Evolutionary conservation across 768 basidiomycete genomes (phyloP), one percentile per base, ranked within the genome.

Genomic region (Suillus alpinus): DNA sequence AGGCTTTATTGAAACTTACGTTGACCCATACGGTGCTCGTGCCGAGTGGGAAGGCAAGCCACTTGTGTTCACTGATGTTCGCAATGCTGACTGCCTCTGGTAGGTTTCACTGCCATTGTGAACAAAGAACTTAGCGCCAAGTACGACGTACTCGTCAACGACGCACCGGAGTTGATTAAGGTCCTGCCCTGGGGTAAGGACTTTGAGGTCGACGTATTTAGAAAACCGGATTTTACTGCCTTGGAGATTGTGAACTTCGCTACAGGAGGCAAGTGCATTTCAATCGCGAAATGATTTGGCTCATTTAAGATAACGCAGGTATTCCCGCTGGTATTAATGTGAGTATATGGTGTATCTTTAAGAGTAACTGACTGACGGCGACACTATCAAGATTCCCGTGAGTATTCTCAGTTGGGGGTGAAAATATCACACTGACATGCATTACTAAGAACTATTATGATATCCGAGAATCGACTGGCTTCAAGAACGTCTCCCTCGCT

Each of bases 251-350:
- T 94, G 39, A 82, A 84, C 6, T 95, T 94, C 66, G 88, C 92
- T 13, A 94, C 91, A 3, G 91, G 89, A 63, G 91, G 92, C 89
- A 66, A 66, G 78, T 59, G 7, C 58, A 8, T 26, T 9, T 10
- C 18, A 8, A 13, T n/a, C 16, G 8, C 0, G 31, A 13, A 2
- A 14, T 13, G 2, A 57, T 64, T 16, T 66, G 10, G 14, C 7
- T 23, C 29, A 2, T 43, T 51, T 31, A 23, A 8, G 18, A 50
- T 51, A 41, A 12, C 52, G 20, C 20, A 88, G 89, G 88, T n/a
- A 92, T 94, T 58, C 92, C 93, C 20, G 87, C 82, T 66, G 92
- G 94, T 56, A 94, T 94, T 61, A 94, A 94, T 70, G 88, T 90
- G 68, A 63, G 83, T 58, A 41, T 26, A 16, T 39, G 9, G 14